Evolutionary conservation across 78 protist species (phyloP).

Genomic region (Dictyostelium firmibasis): DNA sequence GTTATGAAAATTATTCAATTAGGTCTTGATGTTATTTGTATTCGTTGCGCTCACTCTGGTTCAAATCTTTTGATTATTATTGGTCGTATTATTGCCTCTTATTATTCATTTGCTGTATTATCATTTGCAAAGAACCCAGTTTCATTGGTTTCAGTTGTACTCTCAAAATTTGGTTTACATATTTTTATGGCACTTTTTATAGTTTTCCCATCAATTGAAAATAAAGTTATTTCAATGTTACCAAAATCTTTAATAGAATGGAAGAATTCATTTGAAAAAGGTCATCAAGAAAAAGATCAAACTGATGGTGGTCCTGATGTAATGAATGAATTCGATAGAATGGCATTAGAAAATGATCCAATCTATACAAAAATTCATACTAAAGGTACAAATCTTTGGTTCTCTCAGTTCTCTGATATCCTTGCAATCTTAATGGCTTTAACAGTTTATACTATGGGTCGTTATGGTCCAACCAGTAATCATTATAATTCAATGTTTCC

Average conservation of each 20-base stretch:
- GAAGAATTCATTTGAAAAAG: slow-evolving; percentile 21
- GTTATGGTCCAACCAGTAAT: slow-evolving; percentile 49
- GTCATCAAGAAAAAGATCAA: not conserved
- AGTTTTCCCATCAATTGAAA: slow-evolving; percentile 32
- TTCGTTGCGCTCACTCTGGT: slow-evolving; percentile 75
- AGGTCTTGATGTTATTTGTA: slow-evolving; percentile 76
- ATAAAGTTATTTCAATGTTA: not conserved
- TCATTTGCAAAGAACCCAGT: slow-evolving; percentile 48
- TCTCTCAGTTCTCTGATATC: slow-evolving; percentile 53
- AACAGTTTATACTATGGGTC: slow-evolving; percentile 60
- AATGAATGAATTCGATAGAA: slow-evolving; percentile 46
- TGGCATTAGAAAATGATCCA: slow-evolving; percentile 43
- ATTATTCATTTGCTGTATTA: slow-evolving; percentile 62
- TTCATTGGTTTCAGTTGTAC: slow-evolving; percentile 31
- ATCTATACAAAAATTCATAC: slow-evolving; percentile 4
- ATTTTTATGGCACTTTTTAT: slow-evolving; percentile 51
- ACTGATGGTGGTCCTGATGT: not conserved
- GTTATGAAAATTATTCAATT: slow-evolving; percentile 61
- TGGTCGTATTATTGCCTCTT: slow-evolving; percentile 61
- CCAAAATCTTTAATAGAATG: slow-evolving; percentile 27
- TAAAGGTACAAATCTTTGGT: slow-evolving; percentile 66
- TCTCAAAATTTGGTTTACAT: slow-evolving; percentile 56
- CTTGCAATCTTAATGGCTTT: slow-evolving; percentile 23
- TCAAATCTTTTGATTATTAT: slow-evolving; percentile 46
- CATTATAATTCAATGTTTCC: slow-evolving; percentile 71